A percentile compares a stretch with the other conserved stretches of the same genome.
These are phyloP conservation scores for Plantago ovata DNA, from an alignment of 257 asterid species.

Conservation along the genomic window DNA sequence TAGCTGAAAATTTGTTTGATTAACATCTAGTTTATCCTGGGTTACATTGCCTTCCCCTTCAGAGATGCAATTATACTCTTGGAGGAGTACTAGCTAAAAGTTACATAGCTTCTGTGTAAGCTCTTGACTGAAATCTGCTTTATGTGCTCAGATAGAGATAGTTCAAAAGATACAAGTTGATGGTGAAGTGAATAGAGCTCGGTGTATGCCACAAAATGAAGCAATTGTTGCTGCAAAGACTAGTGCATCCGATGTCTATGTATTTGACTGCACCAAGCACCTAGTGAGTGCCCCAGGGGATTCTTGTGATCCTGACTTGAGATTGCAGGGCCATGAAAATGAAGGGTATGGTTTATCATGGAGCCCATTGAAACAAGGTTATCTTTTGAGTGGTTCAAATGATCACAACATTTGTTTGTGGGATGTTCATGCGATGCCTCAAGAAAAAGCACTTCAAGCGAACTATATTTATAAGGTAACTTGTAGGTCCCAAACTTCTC, in stretches of 20 bases:
- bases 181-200: constrained; percentile 91
- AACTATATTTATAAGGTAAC: constrained; percentile 54
- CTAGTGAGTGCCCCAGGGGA: constrained; percentile 29
- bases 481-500: constrained; percentile 1
- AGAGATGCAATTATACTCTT: too few relatives aligned
- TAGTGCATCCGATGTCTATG: constrained; percentile 60
- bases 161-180: constrained; percentile 73
- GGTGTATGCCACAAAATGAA: constrained; percentile 74
- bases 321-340: constrained; percentile 72
- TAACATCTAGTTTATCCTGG: too few relatives aligned
- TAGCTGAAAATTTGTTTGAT: neutral
- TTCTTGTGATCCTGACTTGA: constrained; percentile 72
- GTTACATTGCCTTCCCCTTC: too few relatives aligned
- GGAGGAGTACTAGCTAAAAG: too few relatives aligned
- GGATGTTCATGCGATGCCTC: constrained; percentile 73
- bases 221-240: constrained; percentile 87
- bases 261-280: constrained; percentile 63
- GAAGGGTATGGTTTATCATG: constrained; percentile 97
- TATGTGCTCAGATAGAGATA: constrained; percentile 30
- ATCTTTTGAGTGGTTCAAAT: constrained; percentile 83
- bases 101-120: too few relatives aligned
- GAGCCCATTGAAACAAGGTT: constrained; percentile 77
- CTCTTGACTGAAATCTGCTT: too few relatives aligned
- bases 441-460: constrained; percentile 62
- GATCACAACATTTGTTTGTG: constrained; percentile 84